Evolutionary conservation across 192 early-diverging fungal genomes (phyloP), one percentile per base, ranked within the genome.

Genomic region (Coemansia interrupta): DNA sequence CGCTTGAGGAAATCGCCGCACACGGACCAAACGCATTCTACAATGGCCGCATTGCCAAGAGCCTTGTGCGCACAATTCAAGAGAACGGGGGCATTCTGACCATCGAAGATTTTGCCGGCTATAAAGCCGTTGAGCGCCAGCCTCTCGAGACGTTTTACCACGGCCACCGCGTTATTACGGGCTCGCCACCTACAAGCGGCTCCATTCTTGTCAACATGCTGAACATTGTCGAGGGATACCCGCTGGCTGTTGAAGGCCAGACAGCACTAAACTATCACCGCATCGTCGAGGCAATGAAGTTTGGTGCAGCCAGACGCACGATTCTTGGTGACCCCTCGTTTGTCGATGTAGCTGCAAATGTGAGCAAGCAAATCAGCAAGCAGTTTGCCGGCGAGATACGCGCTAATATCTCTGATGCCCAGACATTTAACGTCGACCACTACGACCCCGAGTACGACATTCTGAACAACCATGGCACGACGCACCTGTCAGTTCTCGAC

Each of bases 241-340:
- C 88, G 42, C 78, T 94, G 13, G 72, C 67, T 0, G 29, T 62
- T 18, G 78, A 85, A 28, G 86, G 86, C 3, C 68, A 77, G 15
- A 82, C 83, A 2, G 77, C 82, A 9, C 28, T 90, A 15, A 92
- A 86, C 54, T 73, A 86, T 14, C 93, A 98, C 68, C 85, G 91
- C 51, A 74, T 93, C 19, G 82, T 93, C 2, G 95, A 98, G 64
- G 84, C 91, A 14, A 84, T 93, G 63, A 96, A 96, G 65, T 90
- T 77, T 62, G 94, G 87, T 9, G 92, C 85, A 66, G 93, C 94
- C 2, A 84, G 89, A 63, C 83, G 93, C 32, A 88, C 86, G 0
- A 85, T 86, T 49, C 69, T 92, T 22, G 91, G 89, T 0, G 95
- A 98, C 62, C 90, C 93, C 2, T 83, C 80, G 10, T 90, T 85